A percentile compares a stretch with the other conserved stretches of the same genome.
phyloP scores from a whole-genome alignment of 2,329 filamentous ascomycete genomes.

The Ophiostoma triangulosporum region DNA sequence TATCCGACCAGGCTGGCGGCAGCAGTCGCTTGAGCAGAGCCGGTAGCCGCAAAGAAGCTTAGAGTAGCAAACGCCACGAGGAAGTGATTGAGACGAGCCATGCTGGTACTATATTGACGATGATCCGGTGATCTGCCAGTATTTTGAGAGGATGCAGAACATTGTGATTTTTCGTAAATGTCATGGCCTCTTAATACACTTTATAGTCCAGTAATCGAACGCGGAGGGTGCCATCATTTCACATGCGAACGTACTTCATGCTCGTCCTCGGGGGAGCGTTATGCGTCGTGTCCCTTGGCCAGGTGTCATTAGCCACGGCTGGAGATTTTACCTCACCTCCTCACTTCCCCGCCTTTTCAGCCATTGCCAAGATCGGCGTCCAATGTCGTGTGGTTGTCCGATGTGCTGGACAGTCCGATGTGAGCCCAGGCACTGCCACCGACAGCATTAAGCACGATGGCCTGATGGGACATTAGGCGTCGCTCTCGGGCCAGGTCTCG shows the following conservation, averaged over 20 bases:
- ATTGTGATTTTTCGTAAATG: no score
- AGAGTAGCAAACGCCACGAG: background rate
- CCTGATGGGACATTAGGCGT: constrained; percentile 18
- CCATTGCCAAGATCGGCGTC: constrained; percentile 24
- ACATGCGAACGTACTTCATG: background rate
- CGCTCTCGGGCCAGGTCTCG: background rate
- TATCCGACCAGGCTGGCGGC: constrained; percentile 32
- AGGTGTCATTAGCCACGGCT: background rate
- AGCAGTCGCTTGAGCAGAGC: constrained; percentile 16
- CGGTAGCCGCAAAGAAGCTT: background rate
- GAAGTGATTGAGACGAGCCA: background rate
- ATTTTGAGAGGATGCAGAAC: background rate
- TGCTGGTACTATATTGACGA: background rate
- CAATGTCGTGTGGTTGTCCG: constrained; percentile 23
- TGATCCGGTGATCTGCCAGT: background rate
- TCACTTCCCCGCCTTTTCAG: constrained; percentile 1
- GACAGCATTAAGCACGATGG: constrained; percentile 17
- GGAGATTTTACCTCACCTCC: background rate
- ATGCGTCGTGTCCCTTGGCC: background rate
- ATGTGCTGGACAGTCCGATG: constrained; percentile 25
- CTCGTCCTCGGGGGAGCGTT: background rate
- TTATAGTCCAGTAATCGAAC: background rate
- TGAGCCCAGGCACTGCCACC: constrained; percentile 11
- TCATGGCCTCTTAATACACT: background rate
- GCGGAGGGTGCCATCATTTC: background rate